A percentile compares a stretch with the other conserved stretches of the same genome.
Evolutionary conservation across 179 eudicot species (phyloP).

Genomic region (Camellia oleifera): DNA sequence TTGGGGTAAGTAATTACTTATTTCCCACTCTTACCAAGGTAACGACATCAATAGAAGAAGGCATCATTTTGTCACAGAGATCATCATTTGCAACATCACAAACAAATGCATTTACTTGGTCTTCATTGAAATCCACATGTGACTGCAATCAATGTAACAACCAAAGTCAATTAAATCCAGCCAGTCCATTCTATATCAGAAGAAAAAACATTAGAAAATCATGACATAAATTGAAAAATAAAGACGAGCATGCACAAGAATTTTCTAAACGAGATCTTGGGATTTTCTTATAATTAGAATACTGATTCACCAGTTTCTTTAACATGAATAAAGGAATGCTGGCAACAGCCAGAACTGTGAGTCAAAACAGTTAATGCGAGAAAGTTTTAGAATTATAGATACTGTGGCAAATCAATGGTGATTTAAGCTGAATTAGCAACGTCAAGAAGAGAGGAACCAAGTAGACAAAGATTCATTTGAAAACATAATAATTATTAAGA

Average conservation of each 20-base stretch:
- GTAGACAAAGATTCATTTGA: background rate
- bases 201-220: background rate
- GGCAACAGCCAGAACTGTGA: background rate
- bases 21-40: conserved; percentile 56
- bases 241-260: background rate
- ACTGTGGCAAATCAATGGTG: background rate
- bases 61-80: conserved; percentile 48
- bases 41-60: conserved; percentile 73
- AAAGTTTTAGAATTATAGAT: background rate
- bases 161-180: background rate
- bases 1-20: background rate
- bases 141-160: conserved; percentile 43
- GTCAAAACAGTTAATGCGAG: background rate
- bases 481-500: background rate
- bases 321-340: background rate
- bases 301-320: background rate
- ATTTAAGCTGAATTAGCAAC: background rate
- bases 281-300: background rate
- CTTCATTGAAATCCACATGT: conserved; percentile 52
- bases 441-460: background rate
- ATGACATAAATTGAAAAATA: background rate
- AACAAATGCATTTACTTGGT: conserved; percentile 62
- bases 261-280: background rate
- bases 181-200: background rate
- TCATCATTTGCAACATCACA: conserved; percentile 75